Conservation (phyloP, 2,329 filamentous ascomycete species). For the Colletotrichum liaoningense region DNA sequence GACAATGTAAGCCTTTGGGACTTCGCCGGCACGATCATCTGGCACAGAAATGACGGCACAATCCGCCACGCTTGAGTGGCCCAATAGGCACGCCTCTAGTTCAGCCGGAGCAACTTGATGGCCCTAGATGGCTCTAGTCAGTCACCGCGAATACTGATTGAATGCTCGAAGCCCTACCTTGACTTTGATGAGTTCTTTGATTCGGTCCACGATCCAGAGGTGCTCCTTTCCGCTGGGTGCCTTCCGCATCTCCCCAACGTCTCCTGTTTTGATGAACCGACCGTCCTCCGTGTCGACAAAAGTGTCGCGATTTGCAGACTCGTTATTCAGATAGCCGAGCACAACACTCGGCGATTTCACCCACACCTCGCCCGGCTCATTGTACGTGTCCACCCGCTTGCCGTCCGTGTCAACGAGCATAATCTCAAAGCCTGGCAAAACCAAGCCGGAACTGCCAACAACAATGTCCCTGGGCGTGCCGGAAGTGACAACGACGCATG, state of each 20-base stretch:
- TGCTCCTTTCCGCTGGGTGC: constrained; percentile 77
- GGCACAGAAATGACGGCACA: constrained; percentile 80
- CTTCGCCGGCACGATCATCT: constrained; percentile 67
- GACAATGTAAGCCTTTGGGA: constrained; percentile 72
- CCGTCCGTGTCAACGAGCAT: background rate
- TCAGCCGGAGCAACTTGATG: constrained; percentile 84
- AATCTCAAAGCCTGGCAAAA: background rate
- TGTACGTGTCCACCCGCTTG: background rate
- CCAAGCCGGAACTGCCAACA: background rate
- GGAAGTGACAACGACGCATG: background rate
- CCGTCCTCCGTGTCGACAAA: constrained; percentile 45
- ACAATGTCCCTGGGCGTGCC: background rate
- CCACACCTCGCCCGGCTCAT: constrained; percentile 24
- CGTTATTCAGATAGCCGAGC: constrained; percentile 29
- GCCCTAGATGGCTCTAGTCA: constrained; percentile 53
- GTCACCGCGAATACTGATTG: background rate
- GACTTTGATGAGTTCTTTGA: constrained; percentile 79
- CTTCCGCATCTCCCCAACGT: constrained; percentile 76
- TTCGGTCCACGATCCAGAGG: constrained; percentile 83
- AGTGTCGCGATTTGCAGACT: background rate
- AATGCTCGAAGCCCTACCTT: constrained; percentile 45
- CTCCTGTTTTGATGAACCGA: constrained; percentile 84
- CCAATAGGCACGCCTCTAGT: constrained; percentile 79
- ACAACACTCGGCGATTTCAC: constrained; percentile 17
- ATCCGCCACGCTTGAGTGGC: constrained; percentile 76